Evolutionary conservation across 2,329 filamentous ascomycete genomes (phyloP), one percentile per base, ranked within the genome.

Genomic region (Chrysoporthe deuterocubensis): DNA sequence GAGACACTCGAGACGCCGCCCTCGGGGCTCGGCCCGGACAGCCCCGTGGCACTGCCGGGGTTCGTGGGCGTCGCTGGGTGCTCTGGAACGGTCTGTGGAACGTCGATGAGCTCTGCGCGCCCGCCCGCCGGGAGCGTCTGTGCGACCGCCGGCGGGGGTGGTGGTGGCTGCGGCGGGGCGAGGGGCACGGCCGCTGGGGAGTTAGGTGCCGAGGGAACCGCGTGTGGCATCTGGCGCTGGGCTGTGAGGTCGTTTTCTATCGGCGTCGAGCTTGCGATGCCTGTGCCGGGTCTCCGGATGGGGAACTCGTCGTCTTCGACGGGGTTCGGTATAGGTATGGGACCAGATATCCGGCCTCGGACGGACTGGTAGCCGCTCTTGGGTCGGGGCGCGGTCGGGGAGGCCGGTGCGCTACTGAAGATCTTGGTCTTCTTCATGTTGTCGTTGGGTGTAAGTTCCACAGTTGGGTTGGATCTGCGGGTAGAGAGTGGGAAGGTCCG

Each of bases 271-370:
- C 74, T 76, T 11, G 77, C 78, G 50, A 80, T 77, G 40, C 74
- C 77, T 32, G 80, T 73, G 11, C 78, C 81, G 2, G 81, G 81
- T 42, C 80, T 81, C 62, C 82, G 79, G 60, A 85, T 84, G 13
- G 85, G 82, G 71, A 87, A 85, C 67, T 87, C 86, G 69, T 87
- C 81, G 72, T 83, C 84, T 67, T 86, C 84, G 52, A 80, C 71
- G 8, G 79, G 74, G 66, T 76, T 78, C 21, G 79, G 75, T 32
- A 90, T 84, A 1, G 87, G 87, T 60, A 90, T 89, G 16, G 88
- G 88, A 7, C 81, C 83, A 42, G 87, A 89, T 70, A 90, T 89
- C 71, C 83, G 85, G 69, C 87, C 87, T 50, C 87, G 84, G 69
- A 89, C 84, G 44, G 84, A 83, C 66, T 77, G 76, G 71, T 81